Conservation (phyloP, 768 basidiomycete species). For the Tricholoma matsutake region DNA sequence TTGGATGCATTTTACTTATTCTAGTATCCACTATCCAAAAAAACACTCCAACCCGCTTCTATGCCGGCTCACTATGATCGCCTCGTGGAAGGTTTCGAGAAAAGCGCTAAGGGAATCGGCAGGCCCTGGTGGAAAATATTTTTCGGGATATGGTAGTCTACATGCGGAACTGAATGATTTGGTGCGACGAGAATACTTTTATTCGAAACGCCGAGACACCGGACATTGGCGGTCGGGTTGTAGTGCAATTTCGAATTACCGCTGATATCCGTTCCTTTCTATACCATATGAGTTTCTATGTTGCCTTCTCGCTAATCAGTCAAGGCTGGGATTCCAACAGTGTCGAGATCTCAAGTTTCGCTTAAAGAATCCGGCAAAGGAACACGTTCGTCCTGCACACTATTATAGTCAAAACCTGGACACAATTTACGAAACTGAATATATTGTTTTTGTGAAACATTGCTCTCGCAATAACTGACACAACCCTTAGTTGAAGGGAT, state of each 20-base stretch:
- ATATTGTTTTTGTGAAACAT: neutral
- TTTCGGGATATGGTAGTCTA: slow-evolving; percentile 65
- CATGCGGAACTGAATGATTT: neutral
- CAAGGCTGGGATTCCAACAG: neutral
- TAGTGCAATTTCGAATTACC: neutral
- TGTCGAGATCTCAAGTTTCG: slow-evolving; percentile 7
- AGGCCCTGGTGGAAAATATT: slow-evolving; percentile 86
- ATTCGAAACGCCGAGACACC: neutral
- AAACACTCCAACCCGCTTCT: slow-evolving; percentile 64
- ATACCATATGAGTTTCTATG: neutral
- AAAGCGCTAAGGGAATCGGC: slow-evolving; percentile 71
- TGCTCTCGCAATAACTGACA: neutral
- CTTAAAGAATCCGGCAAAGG: neutral
- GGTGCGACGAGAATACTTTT: neutral
- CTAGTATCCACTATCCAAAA: slow-evolving; percentile 66
- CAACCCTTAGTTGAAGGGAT: neutral
- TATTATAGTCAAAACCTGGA: neutral
- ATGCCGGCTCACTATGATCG: slow-evolving; percentile 72
- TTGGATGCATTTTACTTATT: slow-evolving; percentile 15
- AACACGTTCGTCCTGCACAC: too few relatives aligned
- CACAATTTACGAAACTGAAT: neutral
- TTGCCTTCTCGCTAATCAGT: neutral
- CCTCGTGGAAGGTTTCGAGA: slow-evolving; percentile 70
- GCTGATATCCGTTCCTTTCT: slow-evolving; percentile 5
- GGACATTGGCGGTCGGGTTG: neutral